These are phyloP conservation scores for Hypomyces rosellus DNA, from an alignment of 2,329 filamentous ascomycete species.

Conservation along the genomic window DNA sequence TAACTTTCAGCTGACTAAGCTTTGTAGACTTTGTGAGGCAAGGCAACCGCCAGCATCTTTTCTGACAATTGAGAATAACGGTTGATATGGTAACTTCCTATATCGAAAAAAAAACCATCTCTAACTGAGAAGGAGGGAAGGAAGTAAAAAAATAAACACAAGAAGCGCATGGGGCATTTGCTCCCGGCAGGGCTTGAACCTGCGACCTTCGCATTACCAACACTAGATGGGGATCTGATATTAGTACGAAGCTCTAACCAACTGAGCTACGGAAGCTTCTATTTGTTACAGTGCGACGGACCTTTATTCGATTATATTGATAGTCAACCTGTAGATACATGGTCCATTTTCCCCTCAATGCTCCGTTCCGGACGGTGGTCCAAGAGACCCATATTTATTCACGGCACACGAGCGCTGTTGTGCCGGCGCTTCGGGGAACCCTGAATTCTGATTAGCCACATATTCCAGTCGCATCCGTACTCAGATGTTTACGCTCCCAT, in stretches of 20 bases:
- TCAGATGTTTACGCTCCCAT: too few species aligned
- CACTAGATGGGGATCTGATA: not conserved
- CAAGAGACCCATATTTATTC: too few species aligned
- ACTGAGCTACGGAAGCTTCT: slow-evolving; percentile 7
- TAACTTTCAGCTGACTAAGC: not conserved
- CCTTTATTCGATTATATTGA: too few species aligned
- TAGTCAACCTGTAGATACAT: too few species aligned
- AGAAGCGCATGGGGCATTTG: not conserved
- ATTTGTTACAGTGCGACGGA: too few species aligned
- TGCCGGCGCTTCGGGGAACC: too few species aligned
- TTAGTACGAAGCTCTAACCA: slow-evolving; percentile 11
- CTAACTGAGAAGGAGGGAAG: not conserved
- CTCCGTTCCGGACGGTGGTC: too few species aligned
- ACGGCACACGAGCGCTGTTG: too few species aligned
- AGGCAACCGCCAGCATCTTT: not conserved
- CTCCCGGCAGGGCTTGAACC: slow-evolving; percentile 9
- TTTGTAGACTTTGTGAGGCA: not conserved
- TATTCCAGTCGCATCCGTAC: too few species aligned
- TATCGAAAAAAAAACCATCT: too few species aligned
- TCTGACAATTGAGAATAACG: not conserved
- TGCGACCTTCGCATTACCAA: slow-evolving; percentile 9
- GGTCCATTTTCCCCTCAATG: too few species aligned
- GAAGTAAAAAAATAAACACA: not conserved
- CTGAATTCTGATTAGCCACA: too few species aligned
- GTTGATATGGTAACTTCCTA: not conserved